phyloP scores from a whole-genome alignment of 495 filamentous ascomycete species.

The Xylaria intraflava region DNA sequence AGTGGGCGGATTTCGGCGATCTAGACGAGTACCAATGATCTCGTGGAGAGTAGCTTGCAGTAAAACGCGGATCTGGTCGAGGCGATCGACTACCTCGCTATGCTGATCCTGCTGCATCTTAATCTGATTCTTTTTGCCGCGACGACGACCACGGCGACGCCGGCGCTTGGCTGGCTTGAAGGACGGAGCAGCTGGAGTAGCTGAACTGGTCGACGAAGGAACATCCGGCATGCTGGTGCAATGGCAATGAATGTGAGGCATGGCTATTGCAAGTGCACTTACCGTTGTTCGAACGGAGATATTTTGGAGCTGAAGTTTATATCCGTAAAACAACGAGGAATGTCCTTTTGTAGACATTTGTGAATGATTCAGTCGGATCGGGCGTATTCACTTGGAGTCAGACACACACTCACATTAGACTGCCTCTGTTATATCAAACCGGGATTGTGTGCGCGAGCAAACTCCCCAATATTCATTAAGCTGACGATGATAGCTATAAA shows the following conservation, averaged over 20 bases:
- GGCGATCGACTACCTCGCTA: not conserved
- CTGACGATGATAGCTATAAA: not conserved
- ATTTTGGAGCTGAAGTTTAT: not conserved
- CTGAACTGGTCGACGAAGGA: not conserved
- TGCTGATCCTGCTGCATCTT: not conserved
- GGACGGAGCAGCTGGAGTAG: not conserved
- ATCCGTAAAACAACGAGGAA: not conserved
- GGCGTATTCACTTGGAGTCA: not conserved
- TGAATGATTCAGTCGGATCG: not conserved
- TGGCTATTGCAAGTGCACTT: not conserved
- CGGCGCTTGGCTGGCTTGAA: not conserved
- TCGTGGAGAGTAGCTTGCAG: not conserved
- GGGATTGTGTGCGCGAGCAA: not conserved
- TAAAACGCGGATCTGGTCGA: not conserved
- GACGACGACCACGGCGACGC: not conserved
- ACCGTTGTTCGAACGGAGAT: not conserved
- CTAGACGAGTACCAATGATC: not conserved
- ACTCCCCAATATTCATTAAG: not conserved
- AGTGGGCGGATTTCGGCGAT: not conserved
- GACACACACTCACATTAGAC: not conserved
- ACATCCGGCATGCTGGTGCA: not conserved
- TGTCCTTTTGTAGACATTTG: not conserved
- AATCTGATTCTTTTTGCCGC: not conserved
- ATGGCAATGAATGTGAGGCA: not conserved
- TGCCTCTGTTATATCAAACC: not conserved